Percentiles rank a stretch among this genome's conserved stretches.
Evolutionary conservation across 2,329 filamentous ascomycete species (phyloP).

Genomic region (Alternaria hordeiaustralica): DNA sequence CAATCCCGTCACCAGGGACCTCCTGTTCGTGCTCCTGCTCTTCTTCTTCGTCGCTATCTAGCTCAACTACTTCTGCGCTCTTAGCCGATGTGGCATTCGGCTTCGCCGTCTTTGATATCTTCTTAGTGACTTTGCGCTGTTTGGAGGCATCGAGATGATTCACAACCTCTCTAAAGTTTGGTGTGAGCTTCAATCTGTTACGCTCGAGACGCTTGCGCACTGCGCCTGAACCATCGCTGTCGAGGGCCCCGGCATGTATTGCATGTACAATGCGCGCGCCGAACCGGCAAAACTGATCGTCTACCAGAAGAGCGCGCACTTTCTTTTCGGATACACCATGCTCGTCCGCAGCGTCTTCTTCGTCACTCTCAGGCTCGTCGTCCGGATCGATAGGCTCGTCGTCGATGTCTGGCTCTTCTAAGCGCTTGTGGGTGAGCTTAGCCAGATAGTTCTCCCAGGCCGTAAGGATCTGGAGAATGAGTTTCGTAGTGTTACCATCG

Average conservation of each 20-base stretch:
- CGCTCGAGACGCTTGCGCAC: slow-evolving; percentile 75
- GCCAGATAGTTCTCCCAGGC: slow-evolving; percentile 72
- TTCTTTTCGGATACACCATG: slow-evolving; percentile 58
- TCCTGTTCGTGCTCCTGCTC: slow-evolving; percentile 32
- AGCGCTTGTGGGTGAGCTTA: slow-evolving; percentile 42
- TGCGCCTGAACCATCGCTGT: slow-evolving; percentile 58
- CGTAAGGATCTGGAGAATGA: slow-evolving; percentile 79
- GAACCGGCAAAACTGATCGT: slow-evolving; percentile 85
- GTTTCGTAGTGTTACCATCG: slow-evolving; percentile 64
- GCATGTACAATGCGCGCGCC: slow-evolving; percentile 84
- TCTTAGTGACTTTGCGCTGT: slow-evolving; percentile 48
- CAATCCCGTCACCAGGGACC: slow-evolving; percentile 36
- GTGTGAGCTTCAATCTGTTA: slow-evolving; percentile 80
- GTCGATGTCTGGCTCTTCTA: slow-evolving; percentile 63
- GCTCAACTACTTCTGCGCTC: slow-evolving; percentile 45
- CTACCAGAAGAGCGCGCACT: slow-evolving; percentile 74
- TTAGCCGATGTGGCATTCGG: slow-evolving; percentile 50
- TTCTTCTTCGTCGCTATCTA: slow-evolving; percentile 44
- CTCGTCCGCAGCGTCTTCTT: slow-evolving; percentile 58
- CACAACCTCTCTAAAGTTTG: slow-evolving; percentile 85
- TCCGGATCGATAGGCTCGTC: slow-evolving; percentile 75
- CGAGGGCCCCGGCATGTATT: slow-evolving; percentile 76
- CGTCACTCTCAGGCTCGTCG: slow-evolving; percentile 65
- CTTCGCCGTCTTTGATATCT: slow-evolving; percentile 42
- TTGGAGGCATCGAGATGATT: slow-evolving; percentile 73